Conservation (phyloP, 495 filamentous ascomycete species). For the Penicillium goetzii region DNA sequence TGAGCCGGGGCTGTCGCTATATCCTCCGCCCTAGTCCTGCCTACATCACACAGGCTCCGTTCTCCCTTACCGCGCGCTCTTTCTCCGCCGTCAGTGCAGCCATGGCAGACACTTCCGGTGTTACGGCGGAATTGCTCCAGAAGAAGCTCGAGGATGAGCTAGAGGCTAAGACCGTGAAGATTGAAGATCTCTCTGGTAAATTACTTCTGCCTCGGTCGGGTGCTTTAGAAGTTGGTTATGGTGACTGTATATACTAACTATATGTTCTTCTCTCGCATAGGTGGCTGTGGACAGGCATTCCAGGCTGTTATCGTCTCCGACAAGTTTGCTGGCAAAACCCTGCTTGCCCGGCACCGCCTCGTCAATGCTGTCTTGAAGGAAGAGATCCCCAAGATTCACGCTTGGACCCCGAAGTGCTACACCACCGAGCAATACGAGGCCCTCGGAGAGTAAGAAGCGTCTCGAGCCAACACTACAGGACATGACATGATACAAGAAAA, state of each 20-base stretch:
- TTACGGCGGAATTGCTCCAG: conserved; percentile 72
- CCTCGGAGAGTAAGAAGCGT: conserved; percentile 53
- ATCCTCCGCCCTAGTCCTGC: conserved; percentile 37
- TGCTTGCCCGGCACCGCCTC: conserved; percentile 83
- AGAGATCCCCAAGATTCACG: conserved; percentile 95
- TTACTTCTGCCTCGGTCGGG: not conserved
- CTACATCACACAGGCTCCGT: conserved; percentile 33
- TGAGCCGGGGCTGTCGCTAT: conserved; percentile 53
- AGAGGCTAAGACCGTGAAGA: conserved; percentile 82
- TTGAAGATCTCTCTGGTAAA: conserved; percentile 90
- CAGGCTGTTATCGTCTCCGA: conserved; percentile 89
- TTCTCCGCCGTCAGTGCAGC: conserved; percentile 45
- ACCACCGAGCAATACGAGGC: conserved; percentile 92
- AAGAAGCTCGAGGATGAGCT: conserved; percentile 71
- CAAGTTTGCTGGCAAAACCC: conserved; percentile 82
- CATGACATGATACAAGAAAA: conserved; percentile 2
- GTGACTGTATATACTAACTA: not conserved
- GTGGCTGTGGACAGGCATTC: conserved; percentile 95
- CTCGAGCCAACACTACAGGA: not conserved
- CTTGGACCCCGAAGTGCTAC: conserved; percentile 97
- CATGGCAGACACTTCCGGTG: conserved; percentile 57
- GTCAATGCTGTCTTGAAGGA: conserved; percentile 85
- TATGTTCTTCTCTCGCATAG: conserved; percentile 44
- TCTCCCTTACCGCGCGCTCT: conserved; percentile 46
- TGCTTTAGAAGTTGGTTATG: not conserved